phyloP scores from a whole-genome alignment of 2,329 filamentous ascomycete species.

The Aspergillus piperis region DNA sequence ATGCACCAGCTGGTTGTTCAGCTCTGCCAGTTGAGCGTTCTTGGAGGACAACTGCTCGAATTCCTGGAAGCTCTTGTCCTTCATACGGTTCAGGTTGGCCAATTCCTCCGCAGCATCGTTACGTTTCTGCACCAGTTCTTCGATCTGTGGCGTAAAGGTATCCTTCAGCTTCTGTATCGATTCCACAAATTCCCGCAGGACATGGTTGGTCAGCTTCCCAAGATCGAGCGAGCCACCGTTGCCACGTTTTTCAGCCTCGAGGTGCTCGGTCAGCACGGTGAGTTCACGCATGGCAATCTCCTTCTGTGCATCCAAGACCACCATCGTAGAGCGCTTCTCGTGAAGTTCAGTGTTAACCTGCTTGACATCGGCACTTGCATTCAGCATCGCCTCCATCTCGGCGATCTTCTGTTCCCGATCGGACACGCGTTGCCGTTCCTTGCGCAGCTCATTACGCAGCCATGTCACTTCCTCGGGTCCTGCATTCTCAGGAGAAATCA shows the following conservation, averaged over 20 bases:
- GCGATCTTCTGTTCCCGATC: constrained; percentile 85
- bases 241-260: constrained; percentile 82
- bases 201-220: constrained; percentile 65
- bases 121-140: constrained; percentile 85
- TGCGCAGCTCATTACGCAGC: constrained; percentile 71
- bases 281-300: constrained; percentile 94
- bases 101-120: constrained; percentile 85
- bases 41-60: constrained; percentile 94
- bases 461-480: constrained; percentile 62
- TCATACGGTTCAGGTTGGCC: constrained; percentile 75
- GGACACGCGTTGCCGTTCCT: constrained; percentile 79
- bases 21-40: constrained; percentile 88
- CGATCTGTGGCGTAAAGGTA: constrained; percentile 71
- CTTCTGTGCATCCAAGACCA: constrained; percentile 87
- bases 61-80: constrained; percentile 90
- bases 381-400: constrained; percentile 67
- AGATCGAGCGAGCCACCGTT: constrained; percentile 77
- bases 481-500: constrained; percentile 56
- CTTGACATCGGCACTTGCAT: constrained; percentile 64
- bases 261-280: constrained; percentile 83
- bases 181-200: constrained; percentile 63
- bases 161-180: constrained; percentile 73
- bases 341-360: constrained; percentile 82
- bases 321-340: constrained; percentile 94
- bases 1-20: constrained; percentile 94